These are phyloP conservation scores for Diaporthe sp. DNA, from an alignment of 2,329 filamentous ascomycete genomes.

Conservation along the genomic window DNA sequence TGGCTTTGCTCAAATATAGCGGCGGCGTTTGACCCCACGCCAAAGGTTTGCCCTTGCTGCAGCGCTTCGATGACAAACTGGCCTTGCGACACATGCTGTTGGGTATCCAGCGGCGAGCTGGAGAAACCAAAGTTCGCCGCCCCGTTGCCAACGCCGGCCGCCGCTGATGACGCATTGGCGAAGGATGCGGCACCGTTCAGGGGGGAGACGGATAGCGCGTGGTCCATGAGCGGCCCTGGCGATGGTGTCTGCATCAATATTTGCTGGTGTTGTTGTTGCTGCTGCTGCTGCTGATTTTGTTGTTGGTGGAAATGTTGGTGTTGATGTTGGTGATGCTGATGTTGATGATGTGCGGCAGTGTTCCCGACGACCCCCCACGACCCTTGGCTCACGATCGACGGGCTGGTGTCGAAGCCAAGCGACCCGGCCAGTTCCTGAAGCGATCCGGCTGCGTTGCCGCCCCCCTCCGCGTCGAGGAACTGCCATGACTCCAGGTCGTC, in stretches of 20 bases:
- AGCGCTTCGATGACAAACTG: conserved; percentile 30
- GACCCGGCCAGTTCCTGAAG: conserved; percentile 16
- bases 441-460: conserved; percentile 44
- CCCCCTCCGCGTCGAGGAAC: conserved; percentile 39
- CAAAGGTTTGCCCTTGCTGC: conserved; percentile 23
- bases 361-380: conserved; percentile 63
- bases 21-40: background rate
- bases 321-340: conserved; percentile 37
- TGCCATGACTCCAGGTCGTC: conserved; percentile 49
- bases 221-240: conserved; percentile 56
- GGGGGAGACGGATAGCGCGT: conserved; percentile 13
- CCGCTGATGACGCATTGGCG: background rate
- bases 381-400: conserved; percentile 63
- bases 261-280: background rate
- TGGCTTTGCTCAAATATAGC: background rate
- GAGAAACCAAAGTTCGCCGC: conserved; percentile 26
- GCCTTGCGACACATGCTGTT: conserved; percentile 25
- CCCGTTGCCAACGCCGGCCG: background rate
- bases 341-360: conserved; percentile 44
- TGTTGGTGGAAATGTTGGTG: conserved; percentile 35
- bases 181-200: conserved; percentile 2
- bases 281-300: background rate
- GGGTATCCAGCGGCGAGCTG: background rate
- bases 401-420: conserved; percentile 61
- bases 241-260: conserved; percentile 30